Evolutionary conservation across 345 rosid species (phyloP).

Genomic region (Gossypium rotundifolium): DNA sequence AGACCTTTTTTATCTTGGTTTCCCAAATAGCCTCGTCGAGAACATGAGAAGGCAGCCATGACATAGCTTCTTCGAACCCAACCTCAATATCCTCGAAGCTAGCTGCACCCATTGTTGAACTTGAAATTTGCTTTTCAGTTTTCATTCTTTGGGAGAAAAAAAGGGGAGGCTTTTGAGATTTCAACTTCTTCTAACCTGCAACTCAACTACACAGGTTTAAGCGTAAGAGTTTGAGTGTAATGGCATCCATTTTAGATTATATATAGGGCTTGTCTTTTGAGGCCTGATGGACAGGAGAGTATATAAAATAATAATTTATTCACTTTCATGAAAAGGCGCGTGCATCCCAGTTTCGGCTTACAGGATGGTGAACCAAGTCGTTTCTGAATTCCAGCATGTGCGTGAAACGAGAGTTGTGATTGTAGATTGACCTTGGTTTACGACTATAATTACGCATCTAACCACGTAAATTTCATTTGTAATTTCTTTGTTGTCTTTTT

Average conservation of each 20-base stretch:
- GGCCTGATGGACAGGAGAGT: too few relatives aligned
- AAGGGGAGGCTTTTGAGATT: slow-evolving; percentile 18
- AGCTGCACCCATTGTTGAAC: slow-evolving; percentile 16
- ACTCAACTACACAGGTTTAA: slow-evolving; percentile 35
- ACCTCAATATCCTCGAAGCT: slow-evolving; percentile 24
- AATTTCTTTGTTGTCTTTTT: not conserved
- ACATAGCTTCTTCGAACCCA: slow-evolving; percentile 41
- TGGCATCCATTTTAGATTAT: not conserved
- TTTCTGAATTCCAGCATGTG: not conserved
- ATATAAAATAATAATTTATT: too few relatives aligned
- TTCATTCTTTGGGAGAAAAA: not conserved
- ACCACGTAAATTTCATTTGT: not conserved
- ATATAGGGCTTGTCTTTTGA: not conserved
- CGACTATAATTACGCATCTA: slow-evolving; percentile 15
- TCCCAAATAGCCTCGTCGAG: slow-evolving; percentile 40
- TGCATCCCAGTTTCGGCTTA: not conserved
- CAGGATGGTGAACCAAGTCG: not conserved
- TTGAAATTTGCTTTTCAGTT: not conserved
- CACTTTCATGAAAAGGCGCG: not conserved
- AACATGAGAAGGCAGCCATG: slow-evolving; percentile 49
- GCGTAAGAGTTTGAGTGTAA: not conserved
- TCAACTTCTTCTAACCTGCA: slow-evolving; percentile 19
- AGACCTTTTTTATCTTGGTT: slow-evolving; percentile 20
- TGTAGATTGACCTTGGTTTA: slow-evolving; percentile 12
- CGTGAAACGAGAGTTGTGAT: not conserved